Evolutionary conservation across 257 asterid genomes (phyloP), one percentile per base, ranked within the genome.

Genomic region (Primulina tabacum): DNA sequence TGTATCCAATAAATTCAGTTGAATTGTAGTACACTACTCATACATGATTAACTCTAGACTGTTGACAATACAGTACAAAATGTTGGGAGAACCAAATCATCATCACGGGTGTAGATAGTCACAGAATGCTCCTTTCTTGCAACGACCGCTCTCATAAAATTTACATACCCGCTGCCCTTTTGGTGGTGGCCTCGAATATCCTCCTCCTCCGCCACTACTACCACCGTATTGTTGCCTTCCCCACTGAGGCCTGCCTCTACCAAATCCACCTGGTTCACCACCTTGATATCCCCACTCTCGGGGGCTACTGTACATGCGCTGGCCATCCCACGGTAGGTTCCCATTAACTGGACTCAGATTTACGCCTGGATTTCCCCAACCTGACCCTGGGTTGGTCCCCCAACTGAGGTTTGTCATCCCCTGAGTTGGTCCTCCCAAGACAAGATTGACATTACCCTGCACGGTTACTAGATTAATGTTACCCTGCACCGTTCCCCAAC

Each of bases 91-190:
- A 65, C 75, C 18, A 32, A 40, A 28, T 20, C 59, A 60, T 91
- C 78, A 89, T 0, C 78, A 89, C 0, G 95, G 95, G 71, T 94
- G 99, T 32, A 86, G 87, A 73, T 90, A 90, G 71, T 86, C 96
- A 7, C 99, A 94, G 11, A 84, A 89, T 6, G 97, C 90, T 2
- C 99, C 99, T 79, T 94, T 94, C 75, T 79, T 87, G 89, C 99
- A 94, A 62, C 75, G 96, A 30, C 97, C 99, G 38, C 90, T 86
- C 76, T 85, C 99, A 8, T 86, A 90, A 75, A 90, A 94, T 75
- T 89, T 94, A 62, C 99, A 94, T 30, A 94, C 86, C 56, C 99
- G 80, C 59, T 93, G 94, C 71, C 90, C 92, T 78, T 82, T 90
- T 0, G 89, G 90, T 6, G 82, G 79, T 32, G 90, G 82, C 74